These are phyloP conservation scores for Eutrema japonicum DNA, from an alignment of 345 rosid species.

Conservation along the genomic window DNA sequence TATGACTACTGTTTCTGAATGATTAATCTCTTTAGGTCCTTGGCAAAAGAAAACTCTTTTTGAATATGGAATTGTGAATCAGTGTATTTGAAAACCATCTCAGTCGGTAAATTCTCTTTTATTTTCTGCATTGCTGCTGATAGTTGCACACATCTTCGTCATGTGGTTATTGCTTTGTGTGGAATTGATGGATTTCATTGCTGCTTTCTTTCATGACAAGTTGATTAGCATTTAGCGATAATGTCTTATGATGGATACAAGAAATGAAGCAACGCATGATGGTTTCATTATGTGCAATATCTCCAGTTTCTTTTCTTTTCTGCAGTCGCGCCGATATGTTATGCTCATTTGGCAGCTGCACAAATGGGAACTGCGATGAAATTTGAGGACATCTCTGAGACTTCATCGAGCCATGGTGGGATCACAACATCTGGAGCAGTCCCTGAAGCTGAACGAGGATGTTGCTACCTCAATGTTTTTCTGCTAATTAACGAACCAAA, in stretches of 20 bases:
- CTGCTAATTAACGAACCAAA: constrained; percentile 44
- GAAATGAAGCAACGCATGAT: neutral
- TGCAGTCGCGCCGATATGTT: constrained; percentile 37
- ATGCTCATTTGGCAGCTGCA: constrained; percentile 43
- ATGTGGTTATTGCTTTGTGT: too few relatives aligned
- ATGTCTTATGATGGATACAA: too few relatives aligned
- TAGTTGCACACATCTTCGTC: neutral
- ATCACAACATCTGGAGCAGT: constrained; percentile 32
- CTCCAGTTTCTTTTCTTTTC: neutral
- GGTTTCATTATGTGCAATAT: neutral
- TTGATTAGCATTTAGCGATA: too few relatives aligned
- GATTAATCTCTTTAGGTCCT: too few relatives aligned
- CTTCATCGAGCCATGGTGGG: constrained; percentile 26
- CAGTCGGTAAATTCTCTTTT: constrained; percentile 53
- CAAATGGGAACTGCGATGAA: constrained; percentile 37
- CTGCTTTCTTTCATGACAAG: too few relatives aligned
- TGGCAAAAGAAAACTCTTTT: too few relatives aligned
- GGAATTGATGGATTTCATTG: too few relatives aligned
- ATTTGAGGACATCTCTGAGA: constrained; percentile 34
- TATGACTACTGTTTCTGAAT: too few relatives aligned
- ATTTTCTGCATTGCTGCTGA: neutral
- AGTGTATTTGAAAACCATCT: too few relatives aligned
- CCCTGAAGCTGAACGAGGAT: constrained; percentile 36
- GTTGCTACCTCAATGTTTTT: constrained; percentile 77
- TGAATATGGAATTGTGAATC: too few relatives aligned